A percentile compares a stretch with the other conserved stretches of the same genome.
Evolutionary conservation across 768 basidiomycete species (phyloP).

Genomic region (Lactarius hengduanensis): DNA sequence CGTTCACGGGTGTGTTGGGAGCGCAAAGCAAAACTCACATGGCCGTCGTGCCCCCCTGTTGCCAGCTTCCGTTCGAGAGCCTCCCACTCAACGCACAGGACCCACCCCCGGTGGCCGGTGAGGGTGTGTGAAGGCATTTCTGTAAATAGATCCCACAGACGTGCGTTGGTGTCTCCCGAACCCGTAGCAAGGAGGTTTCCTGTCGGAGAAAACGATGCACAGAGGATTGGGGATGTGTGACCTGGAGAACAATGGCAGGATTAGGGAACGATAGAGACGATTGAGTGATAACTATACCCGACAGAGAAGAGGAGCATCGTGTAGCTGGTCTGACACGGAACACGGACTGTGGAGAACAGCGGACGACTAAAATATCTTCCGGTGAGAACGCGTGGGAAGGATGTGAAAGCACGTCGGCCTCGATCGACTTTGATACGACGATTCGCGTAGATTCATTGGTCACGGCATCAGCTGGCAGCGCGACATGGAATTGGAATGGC

Average conservation of each 20-base stretch:
- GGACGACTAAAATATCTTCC: slow-evolving; percentile 85
- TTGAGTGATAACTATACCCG: slow-evolving; percentile 49
- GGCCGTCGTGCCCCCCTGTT: slow-evolving; percentile 92
- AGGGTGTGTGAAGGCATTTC: slow-evolving; percentile 89
- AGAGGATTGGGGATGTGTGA: slow-evolving; percentile 90
- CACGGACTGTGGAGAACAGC: slow-evolving; percentile 93
- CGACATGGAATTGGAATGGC: slow-evolving; percentile 88
- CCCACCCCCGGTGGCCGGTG: slow-evolving; percentile 91
- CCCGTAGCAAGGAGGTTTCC: slow-evolving; percentile 91
- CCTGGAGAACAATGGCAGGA: slow-evolving; percentile 45
- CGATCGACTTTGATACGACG: slow-evolving; percentile 80
- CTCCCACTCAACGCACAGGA: slow-evolving; percentile 97
- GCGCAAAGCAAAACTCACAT: slow-evolving; percentile 50
- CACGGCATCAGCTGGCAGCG: slow-evolving; percentile 56
- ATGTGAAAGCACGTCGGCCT: slow-evolving; percentile 74
- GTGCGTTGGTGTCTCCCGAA: slow-evolving; percentile 88
- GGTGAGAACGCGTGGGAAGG: slow-evolving; percentile 69
- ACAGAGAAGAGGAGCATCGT: slow-evolving; percentile 88
- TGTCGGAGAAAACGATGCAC: slow-evolving; percentile 94
- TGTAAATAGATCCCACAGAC: slow-evolving; percentile 92
- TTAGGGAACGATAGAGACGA: background rate
- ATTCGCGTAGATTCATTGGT: slow-evolving; percentile 62
- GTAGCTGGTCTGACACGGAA: slow-evolving; percentile 94
- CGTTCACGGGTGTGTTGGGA: background rate
- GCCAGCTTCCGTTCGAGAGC: slow-evolving; percentile 87